Conservation (phyloP, 306 rosid genomes). For the Acacia confusa region DNA sequence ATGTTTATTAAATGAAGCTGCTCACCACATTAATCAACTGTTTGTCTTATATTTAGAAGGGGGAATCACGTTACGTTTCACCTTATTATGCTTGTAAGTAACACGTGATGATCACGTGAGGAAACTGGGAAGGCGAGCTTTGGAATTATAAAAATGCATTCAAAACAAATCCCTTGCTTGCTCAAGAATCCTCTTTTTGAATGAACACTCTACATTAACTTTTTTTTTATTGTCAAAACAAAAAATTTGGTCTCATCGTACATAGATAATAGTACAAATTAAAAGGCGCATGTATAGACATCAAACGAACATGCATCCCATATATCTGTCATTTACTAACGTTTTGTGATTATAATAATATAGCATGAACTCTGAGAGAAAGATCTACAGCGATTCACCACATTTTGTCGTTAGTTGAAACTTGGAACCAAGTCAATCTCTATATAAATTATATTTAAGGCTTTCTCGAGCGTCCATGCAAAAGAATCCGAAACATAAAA, state of each 20-base stretch:
- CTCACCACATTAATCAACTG: too few relatives aligned
- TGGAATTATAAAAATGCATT: constrained; percentile 23
- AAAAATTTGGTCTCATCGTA: not conserved
- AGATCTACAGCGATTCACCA: not conserved
- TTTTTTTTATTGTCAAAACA: not conserved
- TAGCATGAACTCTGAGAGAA: not conserved
- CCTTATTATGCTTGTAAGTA: not conserved
- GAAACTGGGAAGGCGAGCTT: constrained; percentile 17
- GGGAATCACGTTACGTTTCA: not conserved
- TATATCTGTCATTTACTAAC: not conserved
- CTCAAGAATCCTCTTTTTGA: not conserved
- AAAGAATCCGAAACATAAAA: constrained; percentile 14
- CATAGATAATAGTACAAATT: not conserved
- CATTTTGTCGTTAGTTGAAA: constrained; percentile 12
- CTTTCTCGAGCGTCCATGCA: constrained; percentile 29
- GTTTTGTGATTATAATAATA: not conserved
- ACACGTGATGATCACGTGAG: constrained; percentile 31
- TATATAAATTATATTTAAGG: not conserved
- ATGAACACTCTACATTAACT: not conserved
- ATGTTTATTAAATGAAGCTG: too few relatives aligned
- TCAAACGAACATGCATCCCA: not conserved
- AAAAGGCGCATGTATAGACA: not conserved
- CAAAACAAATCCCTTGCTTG: constrained; percentile 31
- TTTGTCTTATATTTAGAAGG: not conserved
- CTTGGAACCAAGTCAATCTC: constrained; percentile 31